Conservation (phyloP, 2,329 filamentous ascomycete genomes). For the Onygena corvina region DNA sequence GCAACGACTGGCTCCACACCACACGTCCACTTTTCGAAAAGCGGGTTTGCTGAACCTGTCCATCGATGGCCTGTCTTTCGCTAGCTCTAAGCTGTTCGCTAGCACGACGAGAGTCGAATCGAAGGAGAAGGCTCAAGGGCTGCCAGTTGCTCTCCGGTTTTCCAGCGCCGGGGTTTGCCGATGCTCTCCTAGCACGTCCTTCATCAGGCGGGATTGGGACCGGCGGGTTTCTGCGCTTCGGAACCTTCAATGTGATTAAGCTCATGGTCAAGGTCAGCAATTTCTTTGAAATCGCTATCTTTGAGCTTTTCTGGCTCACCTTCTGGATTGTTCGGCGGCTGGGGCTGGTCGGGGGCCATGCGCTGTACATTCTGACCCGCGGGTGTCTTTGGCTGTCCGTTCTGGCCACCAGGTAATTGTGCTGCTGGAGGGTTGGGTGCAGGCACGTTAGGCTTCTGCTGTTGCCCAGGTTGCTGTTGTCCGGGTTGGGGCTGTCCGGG, state of each 20-base stretch:
- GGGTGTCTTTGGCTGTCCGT: background rate
- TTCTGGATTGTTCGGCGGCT: background rate
- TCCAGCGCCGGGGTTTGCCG: background rate
- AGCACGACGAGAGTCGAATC: background rate
- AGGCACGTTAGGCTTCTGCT: background rate
- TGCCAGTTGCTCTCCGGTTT: background rate
- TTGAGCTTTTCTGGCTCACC: background rate
- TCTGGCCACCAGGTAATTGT: background rate
- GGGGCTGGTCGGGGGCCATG: background rate
- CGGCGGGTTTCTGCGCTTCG: background rate
- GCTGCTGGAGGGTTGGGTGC: background rate
- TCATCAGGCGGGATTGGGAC: background rate
- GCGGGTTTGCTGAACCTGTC: background rate
- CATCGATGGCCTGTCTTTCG: background rate
- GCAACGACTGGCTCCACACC: background rate
- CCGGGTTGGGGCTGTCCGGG: background rate
- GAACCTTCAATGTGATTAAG: constrained; percentile 1
- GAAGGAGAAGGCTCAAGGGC: background rate
- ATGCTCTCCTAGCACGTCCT: background rate
- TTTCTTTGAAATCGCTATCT: constrained; percentile 3
- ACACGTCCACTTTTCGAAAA: background rate
- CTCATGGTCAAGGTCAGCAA: background rate
- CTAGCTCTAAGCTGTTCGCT: background rate
- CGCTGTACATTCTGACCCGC: background rate
- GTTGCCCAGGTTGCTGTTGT: background rate